Base-by-base conservation (phyloP, 352 stramenopile species). In the Globisporangium iwayamae region DNA sequence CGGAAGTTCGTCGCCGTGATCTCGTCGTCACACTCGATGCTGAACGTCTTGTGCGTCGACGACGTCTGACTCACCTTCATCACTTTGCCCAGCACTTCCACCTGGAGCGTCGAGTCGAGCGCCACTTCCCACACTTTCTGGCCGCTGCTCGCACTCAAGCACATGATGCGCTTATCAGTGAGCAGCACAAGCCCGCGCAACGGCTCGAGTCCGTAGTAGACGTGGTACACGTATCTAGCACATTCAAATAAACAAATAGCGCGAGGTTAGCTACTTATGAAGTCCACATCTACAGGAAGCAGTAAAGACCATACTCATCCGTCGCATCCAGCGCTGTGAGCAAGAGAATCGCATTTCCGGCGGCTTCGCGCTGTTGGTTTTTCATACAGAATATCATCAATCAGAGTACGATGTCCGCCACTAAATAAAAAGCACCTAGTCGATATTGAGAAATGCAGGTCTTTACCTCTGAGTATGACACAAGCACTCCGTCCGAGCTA, bases 71-170 rank as follows among this genome's bases (percentile, higher is more conserved):
- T 71, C 22, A 94, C 85, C 28, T 68, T 81, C 34, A 94, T 70
- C 41, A 67, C 70, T 3, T 57, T 59, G 5, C 63, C 73, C 20
- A 70, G 66, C 22, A 75, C 73, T 28, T 75, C 66, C 0, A 94
- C 77, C 18, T 87, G 73, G 28, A 94, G 58, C 28, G 84, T 90
- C 55, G 86, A 94, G 46, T 94, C 86, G 10, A 93, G 76, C 30
- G 86, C 86, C 45, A 94, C 66, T 60, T 94, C 86, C 86, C 86
- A 94, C 25, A 92, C 55, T 57, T 87, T 90, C 48, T 92, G 82
- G 4, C 86, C 84, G 25, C 81, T 94, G 47, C 76, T 82, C 8
- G 78, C 76, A 25, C 80, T 91, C 39, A 94, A 67, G 60, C 86
- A 94, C 45, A 90, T 75, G 14, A 94, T 75, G 6, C 86, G 84